Conservation (phyloP, 306 rosid species). For the Fragaria iinumae region DNA sequence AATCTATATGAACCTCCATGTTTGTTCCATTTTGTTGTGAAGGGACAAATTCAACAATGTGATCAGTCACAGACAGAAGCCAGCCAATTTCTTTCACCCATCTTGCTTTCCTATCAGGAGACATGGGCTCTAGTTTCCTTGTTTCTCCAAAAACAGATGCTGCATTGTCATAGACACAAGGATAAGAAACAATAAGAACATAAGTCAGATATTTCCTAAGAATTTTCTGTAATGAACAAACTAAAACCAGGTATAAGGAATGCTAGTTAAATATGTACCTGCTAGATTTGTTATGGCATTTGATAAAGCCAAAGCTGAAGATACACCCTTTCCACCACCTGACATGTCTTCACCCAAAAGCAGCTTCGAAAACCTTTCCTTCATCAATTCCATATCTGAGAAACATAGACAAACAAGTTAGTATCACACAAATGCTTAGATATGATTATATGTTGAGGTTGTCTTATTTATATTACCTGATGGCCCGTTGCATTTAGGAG, state of each 20-base stretch:
- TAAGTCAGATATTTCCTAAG: not conserved
- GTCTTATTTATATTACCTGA: not conserved
- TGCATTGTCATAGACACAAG: constrained; percentile 31
- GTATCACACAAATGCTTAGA: not conserved
- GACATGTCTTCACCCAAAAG: constrained; percentile 98
- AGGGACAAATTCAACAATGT: constrained; percentile 86
- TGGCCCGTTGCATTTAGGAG: not conserved
- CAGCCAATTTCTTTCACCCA: constrained; percentile 91
- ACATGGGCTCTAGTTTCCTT: constrained; percentile 67
- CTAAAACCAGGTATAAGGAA: not conserved
- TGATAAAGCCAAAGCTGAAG: constrained; percentile 93
- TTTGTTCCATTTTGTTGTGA: constrained; percentile 66
- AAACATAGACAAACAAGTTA: not conserved
- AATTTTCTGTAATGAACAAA: not conserved
- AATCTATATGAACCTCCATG: constrained; percentile 63
- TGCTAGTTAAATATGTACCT: constrained; percentile 36
- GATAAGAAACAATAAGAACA: not conserved
- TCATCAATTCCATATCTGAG: constrained; percentile 68
- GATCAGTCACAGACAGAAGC: constrained; percentile 87
- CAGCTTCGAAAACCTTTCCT: constrained; percentile 82
- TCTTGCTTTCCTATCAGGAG: constrained; percentile 58
- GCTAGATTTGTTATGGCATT: constrained; percentile 91
- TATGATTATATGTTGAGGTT: not conserved
- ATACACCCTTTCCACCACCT: constrained; percentile 96
- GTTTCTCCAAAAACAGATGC: constrained; percentile 92